phyloP scores from a whole-genome alignment of 768 basidiomycete genomes.

The Psilocybe cubensis region DNA sequence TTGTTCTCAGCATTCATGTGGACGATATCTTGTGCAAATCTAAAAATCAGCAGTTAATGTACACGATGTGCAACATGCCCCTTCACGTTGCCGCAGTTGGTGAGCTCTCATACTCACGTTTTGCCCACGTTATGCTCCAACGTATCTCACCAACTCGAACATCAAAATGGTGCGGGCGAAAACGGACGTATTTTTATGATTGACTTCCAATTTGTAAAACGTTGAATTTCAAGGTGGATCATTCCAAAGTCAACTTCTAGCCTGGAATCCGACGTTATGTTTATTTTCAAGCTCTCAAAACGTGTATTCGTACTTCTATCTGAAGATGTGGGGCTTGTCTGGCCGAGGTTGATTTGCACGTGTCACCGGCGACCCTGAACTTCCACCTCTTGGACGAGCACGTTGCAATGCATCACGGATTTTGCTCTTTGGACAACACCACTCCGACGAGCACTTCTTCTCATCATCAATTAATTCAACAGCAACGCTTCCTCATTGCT shows the following conservation, averaged over 20 bases:
- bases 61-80: not conserved
- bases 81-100: not conserved
- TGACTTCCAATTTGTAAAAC: not conserved
- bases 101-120: not conserved
- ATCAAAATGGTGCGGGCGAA: not conserved
- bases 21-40: not conserved
- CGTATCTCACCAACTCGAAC: not conserved
- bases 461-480: constrained; percentile 26
- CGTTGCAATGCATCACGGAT: constrained; percentile 22
- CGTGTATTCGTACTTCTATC: constrained; percentile 1
- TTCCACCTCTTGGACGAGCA: constrained; percentile 16
- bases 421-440: constrained; percentile 16
- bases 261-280: not conserved
- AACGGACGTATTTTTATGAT: not conserved
- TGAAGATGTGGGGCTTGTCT: constrained; percentile 1
- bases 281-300: constrained; percentile 1
- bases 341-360: constrained; percentile 6
- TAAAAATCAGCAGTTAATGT: not conserved
- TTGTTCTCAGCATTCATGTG: not conserved
- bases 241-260: not conserved
- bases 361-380: constrained; percentile 17
- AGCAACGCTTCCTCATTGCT: constrained; percentile 13
- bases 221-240: not conserved
- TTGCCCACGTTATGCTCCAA: not conserved
- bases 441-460: constrained; percentile 22